These are phyloP conservation scores for Houttuynia cordata DNA, from an alignment of 164 flowering plant species.

Conservation along the genomic window DNA sequence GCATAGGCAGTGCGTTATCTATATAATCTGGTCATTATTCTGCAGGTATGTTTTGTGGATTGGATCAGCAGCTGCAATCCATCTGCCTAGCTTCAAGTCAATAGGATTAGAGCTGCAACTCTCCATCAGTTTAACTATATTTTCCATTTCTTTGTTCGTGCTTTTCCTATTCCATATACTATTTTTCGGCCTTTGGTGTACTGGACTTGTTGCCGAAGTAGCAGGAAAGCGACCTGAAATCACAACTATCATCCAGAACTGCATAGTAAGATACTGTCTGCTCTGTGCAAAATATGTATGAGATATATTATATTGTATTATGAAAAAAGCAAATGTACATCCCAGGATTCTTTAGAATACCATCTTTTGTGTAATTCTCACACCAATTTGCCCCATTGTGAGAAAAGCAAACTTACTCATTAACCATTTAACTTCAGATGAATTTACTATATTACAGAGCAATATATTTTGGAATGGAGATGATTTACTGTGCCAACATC, in stretches of 20 bases:
- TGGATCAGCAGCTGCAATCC: constrained; percentile 82
- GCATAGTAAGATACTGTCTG: constrained; percentile 58
- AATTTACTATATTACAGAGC: too few relatives aligned
- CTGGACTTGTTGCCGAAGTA: constrained; percentile 96
- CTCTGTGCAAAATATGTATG: background rate
- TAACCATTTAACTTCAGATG: too few relatives aligned
- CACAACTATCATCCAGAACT: constrained; percentile 81
- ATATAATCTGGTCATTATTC: background rate
- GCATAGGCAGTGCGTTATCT: too few relatives aligned
- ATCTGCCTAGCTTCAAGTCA: constrained; percentile 98
- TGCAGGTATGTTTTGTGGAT: constrained; percentile 96
- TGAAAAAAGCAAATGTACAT: too few relatives aligned
- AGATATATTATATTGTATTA: too few relatives aligned
- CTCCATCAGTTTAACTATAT: constrained; percentile 79
- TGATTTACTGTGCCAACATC: too few relatives aligned
- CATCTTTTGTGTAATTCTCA: background rate
- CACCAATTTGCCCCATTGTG: too few relatives aligned
- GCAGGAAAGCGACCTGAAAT: constrained; percentile 88
- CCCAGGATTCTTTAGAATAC: background rate
- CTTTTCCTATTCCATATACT: constrained; percentile 79
- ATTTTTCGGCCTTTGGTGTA: constrained; percentile 89
- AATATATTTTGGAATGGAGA: too few relatives aligned
- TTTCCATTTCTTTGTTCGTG: constrained; percentile 68
- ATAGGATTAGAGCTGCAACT: constrained; percentile 99
- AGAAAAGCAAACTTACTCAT: too few relatives aligned